phyloP scores from a whole-genome alignment of 2,329 filamentous ascomycete species.

The Onygenales sp. region DNA sequence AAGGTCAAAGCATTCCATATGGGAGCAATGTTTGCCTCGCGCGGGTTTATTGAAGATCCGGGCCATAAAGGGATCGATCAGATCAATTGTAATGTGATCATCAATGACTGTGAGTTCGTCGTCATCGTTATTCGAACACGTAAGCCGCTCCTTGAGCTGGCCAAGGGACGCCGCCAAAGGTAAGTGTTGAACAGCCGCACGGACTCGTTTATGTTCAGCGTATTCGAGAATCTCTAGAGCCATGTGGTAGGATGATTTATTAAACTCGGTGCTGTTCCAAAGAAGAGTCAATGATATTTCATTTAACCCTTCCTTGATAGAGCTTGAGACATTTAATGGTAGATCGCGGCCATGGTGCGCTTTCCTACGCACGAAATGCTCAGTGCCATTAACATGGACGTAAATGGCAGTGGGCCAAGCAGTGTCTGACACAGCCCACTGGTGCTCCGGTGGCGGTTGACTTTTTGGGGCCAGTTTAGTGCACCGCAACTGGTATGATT shows the following conservation, averaged over 20 bases:
- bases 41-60: conserved; percentile 61
- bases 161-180: conserved; percentile 42
- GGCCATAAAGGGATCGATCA: conserved; percentile 59
- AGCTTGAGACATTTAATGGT: conserved; percentile 61
- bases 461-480: conserved; percentile 35
- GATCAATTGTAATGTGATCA: conserved; percentile 50
- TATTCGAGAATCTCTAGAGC: conserved; percentile 63
- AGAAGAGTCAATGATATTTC: conserved; percentile 45
- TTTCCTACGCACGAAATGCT: conserved; percentile 55
- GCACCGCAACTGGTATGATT: conserved; percentile 61
- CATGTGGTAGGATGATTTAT: conserved; percentile 31
- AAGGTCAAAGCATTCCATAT: conserved; percentile 86
- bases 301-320: conserved; percentile 54
- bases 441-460: conserved; percentile 31
- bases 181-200: conserved; percentile 30
- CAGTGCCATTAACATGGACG: conserved; percentile 54
- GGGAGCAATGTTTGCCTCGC: conserved; percentile 59
- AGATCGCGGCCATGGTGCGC: conserved; percentile 65
- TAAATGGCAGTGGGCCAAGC: conserved; percentile 64
- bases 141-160: conserved; percentile 46
- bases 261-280: conserved; percentile 25
- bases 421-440: conserved; percentile 57
- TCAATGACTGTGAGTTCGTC: conserved; percentile 56
- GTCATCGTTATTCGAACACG: conserved; percentile 31
- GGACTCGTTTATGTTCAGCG: conserved; percentile 31